phyloP scores from a whole-genome alignment of 2,329 filamentous ascomycete genomes.

The Mycosphaerelloides madeirae region DNA sequence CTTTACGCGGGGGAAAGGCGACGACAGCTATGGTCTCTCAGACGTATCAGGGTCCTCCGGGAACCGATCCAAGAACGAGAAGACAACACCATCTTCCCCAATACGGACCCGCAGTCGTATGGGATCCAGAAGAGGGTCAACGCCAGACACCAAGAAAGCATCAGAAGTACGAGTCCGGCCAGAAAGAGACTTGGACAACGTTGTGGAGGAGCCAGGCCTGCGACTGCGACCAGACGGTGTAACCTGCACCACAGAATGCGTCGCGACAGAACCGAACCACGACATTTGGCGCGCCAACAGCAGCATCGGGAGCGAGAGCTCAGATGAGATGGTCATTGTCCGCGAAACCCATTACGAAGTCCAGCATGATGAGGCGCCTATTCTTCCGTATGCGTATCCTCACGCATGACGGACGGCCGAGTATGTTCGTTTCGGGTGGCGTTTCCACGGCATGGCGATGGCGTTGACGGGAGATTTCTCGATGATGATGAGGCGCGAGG shows the following conservation, averaged over 20 bases:
- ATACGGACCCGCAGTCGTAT: conserved; percentile 5
- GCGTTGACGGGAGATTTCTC: too few relatives aligned
- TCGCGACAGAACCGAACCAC: conserved; percentile 14
- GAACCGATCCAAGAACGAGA: conserved; percentile 16
- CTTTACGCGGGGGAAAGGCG: conserved; percentile 26
- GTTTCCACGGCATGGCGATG: too few relatives aligned
- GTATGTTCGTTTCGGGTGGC: too few relatives aligned
- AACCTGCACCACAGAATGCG: conserved; percentile 8
- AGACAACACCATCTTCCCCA: conserved; percentile 5
- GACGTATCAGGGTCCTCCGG: conserved; percentile 19
- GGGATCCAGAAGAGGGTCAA: background rate
- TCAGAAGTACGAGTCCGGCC: conserved; percentile 2
- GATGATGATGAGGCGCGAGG: too few relatives aligned
- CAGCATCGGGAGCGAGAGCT: conserved; percentile 16
- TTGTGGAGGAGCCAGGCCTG: conserved; percentile 6
- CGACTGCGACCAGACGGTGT: conserved; percentile 19
- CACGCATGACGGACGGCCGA: conserved; percentile 10
- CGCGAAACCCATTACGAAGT: conserved; percentile 25
- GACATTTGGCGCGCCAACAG: conserved; percentile 13
- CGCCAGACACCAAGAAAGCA: conserved; percentile 1
- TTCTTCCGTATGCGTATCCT: conserved; percentile 12
- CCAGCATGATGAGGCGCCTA: conserved; percentile 22
- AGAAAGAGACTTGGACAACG: background rate
- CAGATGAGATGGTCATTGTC: conserved; percentile 25
- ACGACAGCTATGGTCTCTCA: conserved; percentile 27